Base-by-base conservation (phyloP, 208 protist species). In the Leishmania gerbilli region DNA sequence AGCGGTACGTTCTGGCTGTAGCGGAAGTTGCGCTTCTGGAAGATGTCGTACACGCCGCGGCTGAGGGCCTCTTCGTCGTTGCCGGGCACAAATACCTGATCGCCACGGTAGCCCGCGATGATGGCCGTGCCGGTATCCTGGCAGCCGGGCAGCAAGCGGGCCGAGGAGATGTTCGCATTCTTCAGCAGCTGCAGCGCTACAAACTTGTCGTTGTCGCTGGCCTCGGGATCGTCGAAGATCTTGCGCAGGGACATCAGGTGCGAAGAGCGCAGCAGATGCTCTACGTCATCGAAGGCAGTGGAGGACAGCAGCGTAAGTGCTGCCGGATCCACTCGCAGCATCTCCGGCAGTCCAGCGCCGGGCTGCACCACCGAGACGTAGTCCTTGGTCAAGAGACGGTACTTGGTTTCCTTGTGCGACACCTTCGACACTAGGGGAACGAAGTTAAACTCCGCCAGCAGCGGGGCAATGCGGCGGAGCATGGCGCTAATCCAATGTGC, bases 51-150 rank as follows among this genome's bases (percentile, higher is more conserved):
- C 40, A 99, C 92, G 76, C 99, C 99, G 49, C 89, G 82, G 72
- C 98, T 99, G 55, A 99, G 77, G 21, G 90, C 88, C 82, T 94
- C 95, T 77, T 96, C 97, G 81, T 99, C 99, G 74, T 98, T 90
- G 75, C 97, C 98, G 53, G 94, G 91, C 1, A 98, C 98, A 86
- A 92, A 97, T 42, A 99, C 98, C 83, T 99, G 91, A 86, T 99
- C 91, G 31, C 99, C 98, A 68, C 96, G 93, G 91, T 99, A 99
- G 53, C 96, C 99, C 47, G 94, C 90, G 71, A 99, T 93, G 91
- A 99, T 99, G 21, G 97, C 98, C 47, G 98, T 99, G 74, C 98
- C 98, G 9, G 99, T 99, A 87, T 99, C 98, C 90, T 99, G 98
- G 90, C 98, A 99, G 55, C 92, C 89, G 27, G 98, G 98, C 19